These are phyloP conservation scores for Vigna angularis DNA, from an alignment of 306 rosid genomes.

Conservation along the genomic window DNA sequence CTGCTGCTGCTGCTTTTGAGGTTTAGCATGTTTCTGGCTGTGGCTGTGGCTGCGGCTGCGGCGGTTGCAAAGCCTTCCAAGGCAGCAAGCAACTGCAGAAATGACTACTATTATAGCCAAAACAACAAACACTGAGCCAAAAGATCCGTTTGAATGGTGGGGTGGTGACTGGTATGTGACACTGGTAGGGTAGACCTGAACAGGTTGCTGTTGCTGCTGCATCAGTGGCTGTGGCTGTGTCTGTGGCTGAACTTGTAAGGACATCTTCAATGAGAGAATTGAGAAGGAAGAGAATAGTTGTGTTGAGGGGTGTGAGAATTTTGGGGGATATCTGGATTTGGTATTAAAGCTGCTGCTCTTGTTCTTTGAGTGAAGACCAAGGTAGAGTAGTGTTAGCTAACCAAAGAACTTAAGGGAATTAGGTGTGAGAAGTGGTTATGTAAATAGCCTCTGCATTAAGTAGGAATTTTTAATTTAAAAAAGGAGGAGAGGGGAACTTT, in stretches of 20 bases:
- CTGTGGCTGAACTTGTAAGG: constrained; percentile 58
- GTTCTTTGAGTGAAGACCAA: constrained; percentile 73
- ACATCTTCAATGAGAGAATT: constrained; percentile 47
- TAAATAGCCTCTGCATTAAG: constrained; percentile 44
- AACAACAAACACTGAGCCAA: constrained; percentile 89
- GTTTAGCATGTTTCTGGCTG: constrained; percentile 50
- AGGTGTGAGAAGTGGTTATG: constrained; percentile 49
- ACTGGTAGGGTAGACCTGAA: constrained; percentile 71
- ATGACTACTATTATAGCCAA: constrained; percentile 74
- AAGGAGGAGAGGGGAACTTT: constrained; percentile 52
- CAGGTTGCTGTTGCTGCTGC: constrained; percentile 67
- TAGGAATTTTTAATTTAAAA: constrained; percentile 53
- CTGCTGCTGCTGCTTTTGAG: constrained; percentile 51
- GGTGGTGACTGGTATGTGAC: constrained; percentile 57
- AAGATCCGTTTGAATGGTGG: constrained; percentile 83
- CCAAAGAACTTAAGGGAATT: constrained; percentile 55
- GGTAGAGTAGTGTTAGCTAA: constrained; percentile 52
- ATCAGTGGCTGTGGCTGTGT: constrained; percentile 49
- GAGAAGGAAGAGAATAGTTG: constrained; percentile 19
- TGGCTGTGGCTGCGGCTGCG: constrained; percentile 42
- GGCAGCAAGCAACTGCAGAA: constrained; percentile 86
- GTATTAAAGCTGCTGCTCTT: constrained; percentile 41
- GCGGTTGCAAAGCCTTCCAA: constrained; percentile 82
- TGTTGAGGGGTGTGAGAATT: constrained; percentile 29
- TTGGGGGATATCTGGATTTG: constrained; percentile 36